Conservation (phyloP, 2,329 filamentous ascomycete genomes). For the Blastomyces gilchristii region DNA sequence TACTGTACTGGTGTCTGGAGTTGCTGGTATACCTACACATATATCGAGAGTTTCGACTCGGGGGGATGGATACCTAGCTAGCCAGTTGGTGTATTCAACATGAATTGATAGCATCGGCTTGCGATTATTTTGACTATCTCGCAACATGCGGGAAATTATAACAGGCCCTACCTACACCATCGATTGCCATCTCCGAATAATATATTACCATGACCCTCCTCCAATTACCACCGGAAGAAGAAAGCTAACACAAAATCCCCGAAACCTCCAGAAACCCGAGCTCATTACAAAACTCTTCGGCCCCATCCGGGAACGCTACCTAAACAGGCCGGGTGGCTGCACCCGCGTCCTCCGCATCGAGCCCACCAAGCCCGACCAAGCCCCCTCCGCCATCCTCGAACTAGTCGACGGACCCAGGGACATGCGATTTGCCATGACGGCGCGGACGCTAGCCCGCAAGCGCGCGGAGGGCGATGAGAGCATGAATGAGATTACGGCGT, state of each 20-base stretch:
- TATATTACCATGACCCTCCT: too few species aligned
- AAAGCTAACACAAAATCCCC: not conserved
- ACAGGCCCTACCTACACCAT: not conserved
- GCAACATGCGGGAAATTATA: not conserved
- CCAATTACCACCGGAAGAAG: not conserved
- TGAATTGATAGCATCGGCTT: not conserved
- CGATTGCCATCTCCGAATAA: not conserved
- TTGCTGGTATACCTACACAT: not conserved
- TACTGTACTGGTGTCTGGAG: not conserved
- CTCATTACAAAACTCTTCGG: constrained; percentile 77
- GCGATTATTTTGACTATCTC: not conserved
- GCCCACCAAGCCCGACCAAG: constrained; percentile 78
- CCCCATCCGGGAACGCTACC: constrained; percentile 68
- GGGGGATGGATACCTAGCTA: not conserved
- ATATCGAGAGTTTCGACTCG: not conserved
- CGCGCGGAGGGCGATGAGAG: constrained; percentile 43
- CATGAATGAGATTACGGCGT: constrained; percentile 60
- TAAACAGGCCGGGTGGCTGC: constrained; percentile 74
- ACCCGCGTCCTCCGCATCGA: constrained; percentile 90
- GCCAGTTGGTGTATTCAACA: not conserved
- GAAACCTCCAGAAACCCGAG: constrained; percentile 27
- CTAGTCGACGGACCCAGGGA: constrained; percentile 90
- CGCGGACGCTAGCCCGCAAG: constrained; percentile 62
- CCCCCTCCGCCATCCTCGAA: constrained; percentile 80
- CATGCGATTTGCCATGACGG: constrained; percentile 89